A percentile compares a stretch with the other conserved stretches of the same genome.
Evolutionary conservation across 1,139 yeast species (phyloP).

Genomic region (Yamadazyma atlantica): DNA sequence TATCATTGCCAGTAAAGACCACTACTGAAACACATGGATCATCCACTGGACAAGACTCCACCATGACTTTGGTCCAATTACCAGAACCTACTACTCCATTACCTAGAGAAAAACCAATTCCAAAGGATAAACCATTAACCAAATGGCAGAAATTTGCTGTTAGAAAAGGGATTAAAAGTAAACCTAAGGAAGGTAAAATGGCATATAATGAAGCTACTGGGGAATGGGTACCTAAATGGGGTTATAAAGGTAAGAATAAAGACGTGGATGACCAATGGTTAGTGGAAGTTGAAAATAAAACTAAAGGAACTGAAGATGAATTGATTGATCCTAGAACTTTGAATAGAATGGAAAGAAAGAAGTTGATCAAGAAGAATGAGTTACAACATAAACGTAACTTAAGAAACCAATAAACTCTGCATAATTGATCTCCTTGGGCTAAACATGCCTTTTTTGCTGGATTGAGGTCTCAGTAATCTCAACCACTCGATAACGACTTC

Average conservation of each 20-base stretch:
- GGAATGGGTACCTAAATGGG: slow-evolving; percentile 99
- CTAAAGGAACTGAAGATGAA: slow-evolving; percentile 64
- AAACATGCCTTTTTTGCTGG: too few relatives aligned
- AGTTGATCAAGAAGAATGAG: slow-evolving; percentile 80
- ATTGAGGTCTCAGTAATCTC: too few relatives aligned
- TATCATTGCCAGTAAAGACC: slow-evolving; percentile 83
- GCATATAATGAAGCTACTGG: slow-evolving; percentile 86
- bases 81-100: slow-evolving; percentile 82
- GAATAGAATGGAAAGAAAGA: slow-evolving; percentile 79
- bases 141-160: slow-evolving; percentile 98
- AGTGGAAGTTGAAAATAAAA: slow-evolving; percentile 86
- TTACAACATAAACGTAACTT: slow-evolving; percentile 84
- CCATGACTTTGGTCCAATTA: slow-evolving; percentile 78
- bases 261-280: slow-evolving; percentile 89
- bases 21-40: slow-evolving; percentile 72
- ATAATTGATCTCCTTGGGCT: too few relatives aligned
- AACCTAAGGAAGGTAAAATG: slow-evolving; percentile 86
- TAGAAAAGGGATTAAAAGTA: slow-evolving; percentile 89
- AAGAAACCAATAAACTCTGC: slow-evolving; percentile 25
- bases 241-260: slow-evolving; percentile 91
- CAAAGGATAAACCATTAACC: slow-evolving; percentile 88
- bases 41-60: slow-evolving; percentile 64
- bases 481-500: neutral
- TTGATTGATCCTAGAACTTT: slow-evolving; percentile 84
- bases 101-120: slow-evolving; percentile 95